phyloP scores from a whole-genome alignment of 2,329 filamentous ascomycete genomes.

The Cephalotrichum gorgonifer region DNA sequence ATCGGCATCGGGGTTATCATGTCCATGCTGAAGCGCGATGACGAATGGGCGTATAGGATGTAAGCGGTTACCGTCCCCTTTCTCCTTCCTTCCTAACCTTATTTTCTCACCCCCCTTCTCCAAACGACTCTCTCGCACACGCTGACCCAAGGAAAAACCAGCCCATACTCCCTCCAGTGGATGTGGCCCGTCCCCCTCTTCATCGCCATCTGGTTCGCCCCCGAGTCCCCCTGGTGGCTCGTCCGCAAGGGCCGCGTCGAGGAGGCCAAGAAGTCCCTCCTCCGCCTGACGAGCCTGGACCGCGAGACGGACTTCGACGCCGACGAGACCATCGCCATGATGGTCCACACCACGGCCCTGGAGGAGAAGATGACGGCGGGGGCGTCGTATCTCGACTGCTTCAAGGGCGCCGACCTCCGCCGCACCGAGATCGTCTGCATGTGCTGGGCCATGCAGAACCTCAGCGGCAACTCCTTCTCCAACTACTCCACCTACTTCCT shows the following conservation, averaged over 20 bases:
- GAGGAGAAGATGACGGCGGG: conserved; percentile 67
- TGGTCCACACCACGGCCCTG: conserved; percentile 77
- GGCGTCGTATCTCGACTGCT: conserved; percentile 71
- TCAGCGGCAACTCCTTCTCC: conserved; percentile 51
- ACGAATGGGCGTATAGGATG: conserved; percentile 24
- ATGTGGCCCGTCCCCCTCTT: conserved; percentile 18
- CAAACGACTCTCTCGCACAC: too few species aligned
- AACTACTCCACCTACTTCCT: conserved; percentile 20
- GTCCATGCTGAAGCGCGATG: conserved; percentile 19
- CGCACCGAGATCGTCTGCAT: conserved; percentile 63
- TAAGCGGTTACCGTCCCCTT: background rate
- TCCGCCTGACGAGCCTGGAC: conserved; percentile 41
- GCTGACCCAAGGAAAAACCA: background rate
- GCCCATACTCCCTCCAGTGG: conserved; percentile 25
- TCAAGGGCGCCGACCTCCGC: conserved; percentile 66
- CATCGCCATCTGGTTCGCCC: conserved; percentile 14
- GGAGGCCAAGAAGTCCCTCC: conserved; percentile 55
- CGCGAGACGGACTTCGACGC: conserved; percentile 64
- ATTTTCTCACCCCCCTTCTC: background rate
- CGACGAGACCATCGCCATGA: conserved; percentile 76
- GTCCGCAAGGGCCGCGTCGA: conserved; percentile 54
- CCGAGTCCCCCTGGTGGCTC: conserved; percentile 39
- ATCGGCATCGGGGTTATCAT: conserved; percentile 29
- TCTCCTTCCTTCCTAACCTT: background rate
- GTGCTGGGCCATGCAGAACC: conserved; percentile 54